Percentiles rank a stretch among this genome's conserved stretches.
Evolutionary conservation across 176 grass and related monocot species (phyloP).

Genomic region (Oryza meyeriana): DNA sequence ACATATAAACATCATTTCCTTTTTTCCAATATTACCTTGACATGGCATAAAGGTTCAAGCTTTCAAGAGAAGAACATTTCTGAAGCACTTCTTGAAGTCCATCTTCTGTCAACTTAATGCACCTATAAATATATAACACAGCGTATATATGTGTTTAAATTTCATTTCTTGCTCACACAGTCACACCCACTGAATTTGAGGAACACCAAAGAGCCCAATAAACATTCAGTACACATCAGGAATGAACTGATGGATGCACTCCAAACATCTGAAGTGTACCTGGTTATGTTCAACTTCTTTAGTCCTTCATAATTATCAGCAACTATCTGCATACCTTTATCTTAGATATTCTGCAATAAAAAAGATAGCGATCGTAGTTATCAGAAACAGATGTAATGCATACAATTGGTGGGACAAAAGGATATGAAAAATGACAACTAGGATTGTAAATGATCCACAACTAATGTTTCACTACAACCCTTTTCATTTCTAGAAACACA

Average conservation of each 20-base stretch:
- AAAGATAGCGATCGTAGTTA: neutral
- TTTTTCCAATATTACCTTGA: constrained; percentile 59
- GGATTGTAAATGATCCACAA: neutral
- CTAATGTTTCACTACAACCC: neutral
- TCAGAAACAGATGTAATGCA: neutral
- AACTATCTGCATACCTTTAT: constrained; percentile 59
- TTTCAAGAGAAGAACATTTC: constrained; percentile 86
- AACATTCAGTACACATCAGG: neutral
- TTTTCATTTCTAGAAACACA: neutral
- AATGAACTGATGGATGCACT: neutral
- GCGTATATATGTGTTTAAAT: constrained; percentile 17
- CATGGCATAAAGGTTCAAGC: constrained; percentile 88
- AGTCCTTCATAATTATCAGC: constrained; percentile 60
- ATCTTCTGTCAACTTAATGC: constrained; percentile 83
- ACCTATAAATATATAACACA: constrained; percentile 46
- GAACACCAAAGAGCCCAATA: neutral
- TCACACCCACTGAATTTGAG: neutral
- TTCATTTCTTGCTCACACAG: neutral
- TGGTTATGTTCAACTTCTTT: constrained; percentile 84
- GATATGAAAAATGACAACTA: neutral
- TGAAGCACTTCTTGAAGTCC: constrained; percentile 60
- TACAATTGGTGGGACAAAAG: neutral
- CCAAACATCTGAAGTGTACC: constrained; percentile 37
- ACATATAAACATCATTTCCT: neutral
- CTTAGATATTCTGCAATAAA: constrained; percentile 70